These are phyloP conservation scores for Populus simonii DNA, from an alignment of 345 rosid species.

Conservation along the genomic window DNA sequence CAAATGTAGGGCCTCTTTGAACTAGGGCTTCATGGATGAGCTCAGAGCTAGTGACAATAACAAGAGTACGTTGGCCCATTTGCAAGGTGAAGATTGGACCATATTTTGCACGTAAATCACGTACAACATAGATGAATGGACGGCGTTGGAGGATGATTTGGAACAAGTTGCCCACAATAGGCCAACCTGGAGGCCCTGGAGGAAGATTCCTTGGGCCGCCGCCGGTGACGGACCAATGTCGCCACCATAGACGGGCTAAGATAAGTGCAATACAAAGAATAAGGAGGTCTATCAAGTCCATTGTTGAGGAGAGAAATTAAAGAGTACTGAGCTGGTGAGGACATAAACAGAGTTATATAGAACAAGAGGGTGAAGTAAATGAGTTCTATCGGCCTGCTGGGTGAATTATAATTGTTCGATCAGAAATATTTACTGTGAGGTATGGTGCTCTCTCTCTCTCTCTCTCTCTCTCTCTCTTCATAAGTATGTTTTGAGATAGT, in stretches of 20 bases:
- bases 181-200: conserved; percentile 36
- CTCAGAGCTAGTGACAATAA: conserved; percentile 26
- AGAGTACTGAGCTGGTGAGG: not conserved
- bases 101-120: conserved; percentile 30
- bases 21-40: conserved; percentile 34
- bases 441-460: not conserved
- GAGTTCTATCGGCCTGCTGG: not conserved
- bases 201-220: conserved; percentile 18
- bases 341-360: not conserved
- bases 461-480: too few species aligned
- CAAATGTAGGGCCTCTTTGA: conserved; percentile 23
- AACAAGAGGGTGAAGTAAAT: not conserved
- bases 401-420: not conserved
- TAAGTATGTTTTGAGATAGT: too few species aligned
- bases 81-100: conserved; percentile 36
- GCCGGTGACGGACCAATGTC: conserved; percentile 8
- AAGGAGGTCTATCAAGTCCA: conserved; percentile 59
- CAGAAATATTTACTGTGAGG: not conserved
- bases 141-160: conserved; percentile 29
- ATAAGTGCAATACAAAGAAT: conserved; percentile 36
- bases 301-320: conserved; percentile 9
- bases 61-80: conserved; percentile 34
- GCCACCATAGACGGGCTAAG: conserved; percentile 25
- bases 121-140: conserved; percentile 21
- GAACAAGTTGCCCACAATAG: conserved; percentile 28